A percentile compares a stretch with the other conserved stretches of the same genome.
Conservation (phyloP, 2,329 filamentous ascomycete species). For the Penicillium palitans region DNA sequence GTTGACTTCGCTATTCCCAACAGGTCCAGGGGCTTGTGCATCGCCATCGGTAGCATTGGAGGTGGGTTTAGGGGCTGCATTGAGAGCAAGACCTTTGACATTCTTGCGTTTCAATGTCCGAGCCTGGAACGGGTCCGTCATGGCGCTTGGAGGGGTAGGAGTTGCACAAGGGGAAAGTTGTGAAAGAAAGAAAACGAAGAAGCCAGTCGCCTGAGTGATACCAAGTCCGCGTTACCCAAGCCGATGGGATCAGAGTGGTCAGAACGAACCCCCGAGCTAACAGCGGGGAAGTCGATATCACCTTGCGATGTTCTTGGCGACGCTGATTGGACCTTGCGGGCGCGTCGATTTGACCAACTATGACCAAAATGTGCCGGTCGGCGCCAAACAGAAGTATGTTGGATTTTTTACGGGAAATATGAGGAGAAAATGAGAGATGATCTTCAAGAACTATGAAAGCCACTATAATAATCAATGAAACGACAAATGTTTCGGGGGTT, state of each 20-base stretch:
- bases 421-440: neutral
- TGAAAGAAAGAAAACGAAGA: conserved; percentile 5
- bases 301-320: conserved; percentile 29
- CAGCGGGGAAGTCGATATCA: conserved; percentile 32
- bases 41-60: conserved; percentile 72
- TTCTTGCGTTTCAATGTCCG: conserved; percentile 98
- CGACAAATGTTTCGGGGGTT: conserved; percentile 21
- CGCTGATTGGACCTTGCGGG: conserved; percentile 30
- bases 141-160: conserved; percentile 31
- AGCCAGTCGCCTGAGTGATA: neutral
- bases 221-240: conserved; percentile 8
- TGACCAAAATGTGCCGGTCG: conserved; percentile 15
- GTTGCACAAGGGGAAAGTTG: conserved; percentile 1
- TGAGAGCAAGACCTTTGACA: conserved; percentile 90
- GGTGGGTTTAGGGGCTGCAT: conserved; percentile 68
- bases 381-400: conserved; percentile 19
- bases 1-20: conserved; percentile 59
- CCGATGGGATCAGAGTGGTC: conserved; percentile 19
- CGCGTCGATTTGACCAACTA: conserved; percentile 27
- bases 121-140: conserved; percentile 63
- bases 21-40: conserved; percentile 59
- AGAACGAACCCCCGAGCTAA: conserved; percentile 24
- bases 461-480: conserved; percentile 20
- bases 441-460: conserved; percentile 7
- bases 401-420: neutral